Evolutionary conservation across 805 yeast genomes (phyloP), one percentile per base, ranked within the genome.

Genomic region (Lipomyces chichibuensis): DNA sequence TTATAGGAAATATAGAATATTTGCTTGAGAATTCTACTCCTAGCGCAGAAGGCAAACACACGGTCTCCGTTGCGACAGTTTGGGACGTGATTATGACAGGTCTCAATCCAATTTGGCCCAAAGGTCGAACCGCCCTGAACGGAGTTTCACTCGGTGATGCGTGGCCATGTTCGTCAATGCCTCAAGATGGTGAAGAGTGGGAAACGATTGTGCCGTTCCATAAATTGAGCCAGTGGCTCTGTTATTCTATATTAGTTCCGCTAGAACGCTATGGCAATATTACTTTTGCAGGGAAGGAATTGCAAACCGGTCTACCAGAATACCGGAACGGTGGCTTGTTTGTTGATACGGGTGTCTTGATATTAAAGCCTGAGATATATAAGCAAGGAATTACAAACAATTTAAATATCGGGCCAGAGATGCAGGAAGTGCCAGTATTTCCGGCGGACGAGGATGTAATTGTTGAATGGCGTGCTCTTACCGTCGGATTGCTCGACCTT

Each of bases 401-500:
- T 0, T 69, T 73, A 33, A 65, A 75, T 33, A 72, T 80, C 43
- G 60, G 60, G 29, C 33, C 43, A 11, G 60, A 35, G 1, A 39
- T 20, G 23, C 17, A 23, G n/a, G 69, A 66, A 46, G 78, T 84
- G 27, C 89, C 90, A 51, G 78, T 84, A 2, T 87, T 81, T 70
- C 74, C 75, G 0, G 87, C 89, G 1, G 82, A 80, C 35, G 86
- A 85, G 71, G 89, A 87, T 59, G 84, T 82, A 25, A 86, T 87
- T 65, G 88, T 87, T 13, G 91, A 87, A 73, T 87, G 91, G 91
- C 81, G 91, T 74, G 85, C 89, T 39, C 77, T 82, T 60, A 87
- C 88, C 0, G 83, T 87, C 54, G 87, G 87, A 4, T 77, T 87
- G 51, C 75, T 87, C 57, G 91, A 87, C 73, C 74, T 79, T 68